Conservation (phyloP, 1,139 yeast genomes). For the Williopsis jadinii region DNA sequence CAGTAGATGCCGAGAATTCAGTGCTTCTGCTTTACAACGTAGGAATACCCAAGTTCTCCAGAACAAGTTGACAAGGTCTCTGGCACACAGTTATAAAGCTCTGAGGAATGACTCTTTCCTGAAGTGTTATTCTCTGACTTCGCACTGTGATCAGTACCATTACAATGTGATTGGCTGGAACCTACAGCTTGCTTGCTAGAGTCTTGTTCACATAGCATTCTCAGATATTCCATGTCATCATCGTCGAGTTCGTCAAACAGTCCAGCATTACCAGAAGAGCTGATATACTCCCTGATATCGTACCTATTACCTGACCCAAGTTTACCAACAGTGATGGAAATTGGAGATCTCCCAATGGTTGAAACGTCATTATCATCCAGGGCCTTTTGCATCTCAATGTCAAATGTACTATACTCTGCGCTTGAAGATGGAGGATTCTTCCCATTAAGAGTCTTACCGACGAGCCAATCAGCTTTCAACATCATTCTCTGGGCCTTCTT, state of each 20-base stretch:
- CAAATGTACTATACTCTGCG: constrained; percentile 11
- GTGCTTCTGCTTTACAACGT: constrained; percentile 1
- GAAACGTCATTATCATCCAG: constrained; percentile 5
- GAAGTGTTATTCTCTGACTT: no score
- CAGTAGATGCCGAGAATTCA: neutral
- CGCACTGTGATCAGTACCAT: no score
- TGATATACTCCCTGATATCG: constrained; percentile 1
- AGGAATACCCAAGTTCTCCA: constrained; percentile 1
- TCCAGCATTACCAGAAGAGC: constrained; percentile 2
- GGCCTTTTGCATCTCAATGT: constrained; percentile 19
- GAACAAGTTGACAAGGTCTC: no score
- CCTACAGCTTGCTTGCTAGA: no score
- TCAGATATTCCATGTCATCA: constrained; percentile 19
- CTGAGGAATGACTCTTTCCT: no score
- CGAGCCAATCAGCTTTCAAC: constrained; percentile 20
- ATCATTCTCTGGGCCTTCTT: constrained; percentile 9
- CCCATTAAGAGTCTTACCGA: constrained; percentile 15
- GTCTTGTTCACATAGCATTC: constrained; percentile 14
- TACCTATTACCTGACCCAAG: constrained; percentile 4
- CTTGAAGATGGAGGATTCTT: constrained; percentile 4
- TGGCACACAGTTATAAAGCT: no score
- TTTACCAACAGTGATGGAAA: constrained; percentile 10
- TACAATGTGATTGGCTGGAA: no score
- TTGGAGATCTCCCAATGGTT: constrained; percentile 8
- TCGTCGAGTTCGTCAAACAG: constrained; percentile 15